A percentile compares a stretch with the other conserved stretches of the same genome.
Evolutionary conservation across 2,329 filamentous ascomycete genomes (phyloP).

Genomic region (Fusarium fracticaudum): DNA sequence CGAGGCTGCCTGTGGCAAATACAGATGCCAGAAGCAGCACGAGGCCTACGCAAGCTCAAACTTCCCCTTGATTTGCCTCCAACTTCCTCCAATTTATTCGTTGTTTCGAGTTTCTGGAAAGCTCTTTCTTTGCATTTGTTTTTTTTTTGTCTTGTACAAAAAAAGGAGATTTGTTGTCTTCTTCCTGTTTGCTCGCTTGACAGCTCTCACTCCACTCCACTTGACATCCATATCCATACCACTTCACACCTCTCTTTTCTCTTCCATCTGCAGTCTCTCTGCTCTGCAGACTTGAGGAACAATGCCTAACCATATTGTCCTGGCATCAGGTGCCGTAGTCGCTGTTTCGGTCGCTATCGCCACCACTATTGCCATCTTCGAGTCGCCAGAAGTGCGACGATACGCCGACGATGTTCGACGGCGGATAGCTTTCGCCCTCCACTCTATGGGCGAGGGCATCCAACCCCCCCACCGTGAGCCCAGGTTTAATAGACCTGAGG

Average conservation of each 20-base stretch:
- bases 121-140: not conserved
- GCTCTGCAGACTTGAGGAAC: conserved; percentile 9
- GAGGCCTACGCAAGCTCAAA: conserved; percentile 38
- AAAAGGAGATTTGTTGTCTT: not conserved
- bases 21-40: conserved; percentile 9
- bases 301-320: conserved; percentile 67
- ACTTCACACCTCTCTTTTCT: not conserved
- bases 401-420: conserved; percentile 69
- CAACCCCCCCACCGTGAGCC: conserved; percentile 60
- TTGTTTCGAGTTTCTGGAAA: conserved; percentile 12
- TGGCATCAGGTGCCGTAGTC: conserved; percentile 67
- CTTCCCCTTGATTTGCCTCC: conserved; percentile 31
- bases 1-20: conserved; percentile 34
- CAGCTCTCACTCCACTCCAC: conserved; percentile 5
- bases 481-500: conserved; percentile 72
- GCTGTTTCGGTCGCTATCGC: conserved; percentile 67
- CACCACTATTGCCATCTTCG: conserved; percentile 69
- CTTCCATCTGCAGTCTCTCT: conserved; percentile 13
- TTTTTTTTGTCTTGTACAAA: not conserved
- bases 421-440: conserved; percentile 68
- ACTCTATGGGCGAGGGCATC: conserved; percentile 67
- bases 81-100: conserved; percentile 1
- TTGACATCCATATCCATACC: not conserved
- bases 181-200: conserved; percentile 19
- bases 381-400: conserved; percentile 70